Base-by-base conservation (phyloP, 106 monocot species). In the Dioscorea alata region DNA sequence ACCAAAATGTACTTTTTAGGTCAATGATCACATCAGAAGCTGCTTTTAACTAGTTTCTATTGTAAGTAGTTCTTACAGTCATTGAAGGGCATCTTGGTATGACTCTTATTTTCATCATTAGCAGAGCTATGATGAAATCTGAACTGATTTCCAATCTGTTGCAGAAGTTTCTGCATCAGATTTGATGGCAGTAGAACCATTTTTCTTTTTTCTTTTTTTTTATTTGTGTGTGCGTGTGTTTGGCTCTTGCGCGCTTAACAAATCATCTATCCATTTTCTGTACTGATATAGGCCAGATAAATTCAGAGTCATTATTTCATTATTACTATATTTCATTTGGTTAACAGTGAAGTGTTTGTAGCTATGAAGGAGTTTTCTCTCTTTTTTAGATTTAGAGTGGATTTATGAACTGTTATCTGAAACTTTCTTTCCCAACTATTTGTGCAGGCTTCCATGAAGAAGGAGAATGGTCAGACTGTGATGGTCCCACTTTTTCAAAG, bases 401-500 rank as follows among this genome's bases (percentile, higher is more conserved):
- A 6, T 59, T 23, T 12, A 0, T 59, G 23, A 59, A 12, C 1
- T 12, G 19, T 1, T 23, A 35, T 48, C 18, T 42, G 19, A 48
- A 4, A 18, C 1, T n/a, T 17, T 1, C 48, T 21, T 42, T 48
- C 49, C 42, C 10, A 19, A 65, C 34, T 73, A 21, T 57, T 51
- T 68, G 4, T 72, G 17, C 58, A 97, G 96, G 89, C 71, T 75
- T 76, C 96, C 24, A 73, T 97, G 54, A 97, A 90, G 78, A 94
- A 97, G 74, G 92, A 89, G 64, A 97, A 97, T 82, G 96, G 92
- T 4, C 78, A 92, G 64, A 78, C 83, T 35, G 52, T 75, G 34
- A 79, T 84, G 76, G 89, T 92, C 42, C 89, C 92, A 59, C 84
- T 97, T 74, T 97, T 92, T 65, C 92, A 87, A 65, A 97, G 83